phyloP scores from a whole-genome alignment of 148 eudicot genomes.

The Diospyros lotus region DNA sequence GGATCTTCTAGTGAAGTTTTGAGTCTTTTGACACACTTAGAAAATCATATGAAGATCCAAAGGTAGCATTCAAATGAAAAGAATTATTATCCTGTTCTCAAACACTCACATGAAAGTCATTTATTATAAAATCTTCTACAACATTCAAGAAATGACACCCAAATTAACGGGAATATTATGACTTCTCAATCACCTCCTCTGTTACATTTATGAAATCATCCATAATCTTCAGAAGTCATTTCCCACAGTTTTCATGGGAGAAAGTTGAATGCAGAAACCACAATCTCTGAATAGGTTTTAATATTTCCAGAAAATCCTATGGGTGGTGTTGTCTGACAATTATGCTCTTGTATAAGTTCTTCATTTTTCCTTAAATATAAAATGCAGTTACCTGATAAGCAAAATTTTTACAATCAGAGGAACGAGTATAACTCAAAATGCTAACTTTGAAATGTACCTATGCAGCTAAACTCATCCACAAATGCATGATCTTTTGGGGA shows the following conservation, averaged over 20 bases:
- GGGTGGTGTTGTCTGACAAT: background rate
- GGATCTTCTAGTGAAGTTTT: background rate
- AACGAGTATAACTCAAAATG: background rate
- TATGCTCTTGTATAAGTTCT: background rate
- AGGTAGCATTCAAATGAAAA: background rate
- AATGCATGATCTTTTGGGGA: conserved; percentile 81
- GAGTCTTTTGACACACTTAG: background rate
- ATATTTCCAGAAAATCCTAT: background rate
- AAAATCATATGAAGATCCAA: background rate
- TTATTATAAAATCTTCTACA: background rate
- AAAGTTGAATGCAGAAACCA: background rate
- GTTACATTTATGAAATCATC: background rate
- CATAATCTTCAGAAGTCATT: background rate
- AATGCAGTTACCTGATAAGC: background rate
- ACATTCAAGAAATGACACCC: background rate
- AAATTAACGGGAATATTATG: background rate
- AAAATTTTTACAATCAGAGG: background rate
- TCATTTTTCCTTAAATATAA: background rate
- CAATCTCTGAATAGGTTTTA: background rate
- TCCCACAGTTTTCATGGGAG: background rate
- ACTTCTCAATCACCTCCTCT: no score
- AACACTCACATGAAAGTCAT: background rate
- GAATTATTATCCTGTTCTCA: background rate
- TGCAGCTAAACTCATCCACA: conserved; percentile 98
- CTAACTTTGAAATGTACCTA: conserved; percentile 44